A percentile compares a stretch with the other conserved stretches of the same genome.
phyloP scores from a whole-genome alignment of 129 eudicot genomes.

The Flaveria trinervia region DNA sequence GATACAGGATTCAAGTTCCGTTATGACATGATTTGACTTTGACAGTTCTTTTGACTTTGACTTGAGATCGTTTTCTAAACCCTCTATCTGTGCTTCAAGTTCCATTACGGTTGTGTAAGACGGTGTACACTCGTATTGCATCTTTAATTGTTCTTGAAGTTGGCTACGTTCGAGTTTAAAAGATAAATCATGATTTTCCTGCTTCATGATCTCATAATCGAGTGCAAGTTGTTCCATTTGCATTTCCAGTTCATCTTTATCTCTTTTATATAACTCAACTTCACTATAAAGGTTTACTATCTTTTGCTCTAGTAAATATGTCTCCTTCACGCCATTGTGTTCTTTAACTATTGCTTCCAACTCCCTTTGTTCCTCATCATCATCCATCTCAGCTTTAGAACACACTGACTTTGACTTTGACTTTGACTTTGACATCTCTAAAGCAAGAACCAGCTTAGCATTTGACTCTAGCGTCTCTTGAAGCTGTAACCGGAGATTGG shows the following conservation, averaged over 20 bases:
- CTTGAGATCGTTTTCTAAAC: conserved; percentile 51
- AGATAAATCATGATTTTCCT: conserved; percentile 75
- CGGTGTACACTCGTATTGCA: conserved; percentile 69
- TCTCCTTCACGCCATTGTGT: conserved; percentile 59
- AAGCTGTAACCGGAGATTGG: conserved; percentile 71
- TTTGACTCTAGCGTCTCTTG: conserved; percentile 76
- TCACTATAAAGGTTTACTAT: conserved; percentile 63
- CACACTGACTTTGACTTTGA: conserved; percentile 53
- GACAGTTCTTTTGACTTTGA: conserved; percentile 44
- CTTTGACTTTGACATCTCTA: conserved; percentile 70
- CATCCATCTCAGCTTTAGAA: conserved; percentile 37
- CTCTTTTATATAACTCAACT: conserved; percentile 68
- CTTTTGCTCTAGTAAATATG: conserved; percentile 70
- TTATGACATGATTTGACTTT: conserved; percentile 40
- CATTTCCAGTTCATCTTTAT: conserved; percentile 85
- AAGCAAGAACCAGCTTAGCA: conserved; percentile 69
- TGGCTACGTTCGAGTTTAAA: conserved; percentile 68
- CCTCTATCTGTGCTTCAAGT: conserved; percentile 50
- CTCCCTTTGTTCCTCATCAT: conserved; percentile 81
- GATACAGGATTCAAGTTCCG: conserved; percentile 53
- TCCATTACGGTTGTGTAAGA: conserved; percentile 50
- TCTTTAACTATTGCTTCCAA: conserved; percentile 77
- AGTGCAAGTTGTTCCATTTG: conserved; percentile 95
- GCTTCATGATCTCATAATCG: conserved; percentile 89
- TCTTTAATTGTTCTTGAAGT: conserved; percentile 73